Evolutionary conservation across 306 rosid genomes (phyloP), one percentile per base, ranked within the genome.

Genomic region (Acacia crassicarpa): DNA sequence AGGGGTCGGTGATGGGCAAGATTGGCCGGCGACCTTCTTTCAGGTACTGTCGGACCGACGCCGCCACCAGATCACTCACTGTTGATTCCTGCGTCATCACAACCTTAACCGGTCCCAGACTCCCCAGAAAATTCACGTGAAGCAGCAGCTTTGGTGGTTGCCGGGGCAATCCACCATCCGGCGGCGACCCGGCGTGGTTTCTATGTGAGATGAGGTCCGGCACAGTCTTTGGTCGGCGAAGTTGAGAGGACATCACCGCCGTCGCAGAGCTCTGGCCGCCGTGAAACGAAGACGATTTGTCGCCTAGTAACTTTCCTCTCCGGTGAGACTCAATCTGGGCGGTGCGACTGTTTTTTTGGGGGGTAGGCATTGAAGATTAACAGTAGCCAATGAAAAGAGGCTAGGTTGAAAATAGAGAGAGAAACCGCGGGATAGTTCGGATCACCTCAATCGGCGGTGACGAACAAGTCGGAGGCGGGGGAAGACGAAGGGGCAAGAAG

Each of bases 21-120:
- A 92, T 84, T 19, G 98, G 98, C 15, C 99, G 93, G 78, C 98
- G 97, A 16, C 91, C 88, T 78, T 95, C 98, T 82, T 92, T 95
- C 3, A 63, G 79, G 75, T 93, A 91, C 46, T 90, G 88, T 0
- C 84, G 71, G 23, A 92, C 67, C 2, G 91, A 84, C 40, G 87
- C 88, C 41, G 86, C 83, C 5, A 92, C 78, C 23, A 95, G 83
- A 76, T 92, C 94, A 1, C 88, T 83, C 4, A 93, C 97, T 6
- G 72, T 85, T 1, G 80, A 76, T 20, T 95, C 96, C 82, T 86
- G 91, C 33, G 86, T 69, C 67, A 89, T 90, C 68, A 95, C 5
- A 12, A 95, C 90, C 59, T 93, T 98, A 2, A 93, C 90, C 1
- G 98, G 94, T 0, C 94, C 98, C 0, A 93, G 65, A 72, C 94